These are phyloP conservation scores for Trichosporon inkin DNA, from an alignment of 1,284 basidiomycete species.

Conservation along the genomic window DNA sequence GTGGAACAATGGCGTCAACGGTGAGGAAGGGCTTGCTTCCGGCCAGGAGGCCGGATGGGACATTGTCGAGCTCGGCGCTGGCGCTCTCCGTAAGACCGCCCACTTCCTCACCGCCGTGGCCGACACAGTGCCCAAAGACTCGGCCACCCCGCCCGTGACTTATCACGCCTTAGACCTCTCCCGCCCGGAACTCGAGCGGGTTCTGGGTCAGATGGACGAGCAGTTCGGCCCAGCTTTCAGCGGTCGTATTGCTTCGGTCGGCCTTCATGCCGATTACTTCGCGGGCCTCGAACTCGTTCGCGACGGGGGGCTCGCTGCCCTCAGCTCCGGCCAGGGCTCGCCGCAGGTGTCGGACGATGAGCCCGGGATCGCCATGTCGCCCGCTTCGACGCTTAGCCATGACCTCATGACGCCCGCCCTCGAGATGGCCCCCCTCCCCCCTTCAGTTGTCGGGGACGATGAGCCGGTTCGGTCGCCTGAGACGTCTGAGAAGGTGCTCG, in stretches of 20 bases:
- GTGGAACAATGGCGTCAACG: slow-evolving; percentile 63
- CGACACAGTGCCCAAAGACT: slow-evolving; percentile 39
- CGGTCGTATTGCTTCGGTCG: slow-evolving; percentile 70
- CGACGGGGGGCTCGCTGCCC: slow-evolving; percentile 47
- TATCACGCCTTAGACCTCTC: slow-evolving; percentile 95
- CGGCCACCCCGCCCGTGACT: slow-evolving; percentile 58
- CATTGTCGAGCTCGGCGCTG: slow-evolving; percentile 81
- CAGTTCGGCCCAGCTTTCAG: slow-evolving; percentile 63
- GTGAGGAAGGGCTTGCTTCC: slow-evolving; percentile 51
- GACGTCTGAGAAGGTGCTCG: neutral
- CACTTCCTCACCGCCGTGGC: slow-evolving; percentile 75
- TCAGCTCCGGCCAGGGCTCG: slow-evolving; percentile 16
- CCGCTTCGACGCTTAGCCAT: slow-evolving; percentile 20
- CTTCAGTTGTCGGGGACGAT: slow-evolving; percentile 20
- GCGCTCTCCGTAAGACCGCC: slow-evolving; percentile 84
- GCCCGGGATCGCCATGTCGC: slow-evolving; percentile 14
- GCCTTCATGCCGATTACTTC: slow-evolving; percentile 85
- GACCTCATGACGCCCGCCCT: slow-evolving; percentile 27
- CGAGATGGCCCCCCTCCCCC: slow-evolving; percentile 23
- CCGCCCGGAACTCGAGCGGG: slow-evolving; percentile 75
- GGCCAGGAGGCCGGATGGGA: slow-evolving; percentile 52
- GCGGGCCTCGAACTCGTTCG: slow-evolving; percentile 61
- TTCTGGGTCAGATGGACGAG: slow-evolving; percentile 64
- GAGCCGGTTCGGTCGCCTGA: slow-evolving; percentile 4
- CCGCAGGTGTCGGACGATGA: neutral